Evolutionary conservation across 2,329 filamentous ascomycete species (phyloP), one percentile per base, ranked within the genome.

Genomic region (Fusarium haematococcum): DNA sequence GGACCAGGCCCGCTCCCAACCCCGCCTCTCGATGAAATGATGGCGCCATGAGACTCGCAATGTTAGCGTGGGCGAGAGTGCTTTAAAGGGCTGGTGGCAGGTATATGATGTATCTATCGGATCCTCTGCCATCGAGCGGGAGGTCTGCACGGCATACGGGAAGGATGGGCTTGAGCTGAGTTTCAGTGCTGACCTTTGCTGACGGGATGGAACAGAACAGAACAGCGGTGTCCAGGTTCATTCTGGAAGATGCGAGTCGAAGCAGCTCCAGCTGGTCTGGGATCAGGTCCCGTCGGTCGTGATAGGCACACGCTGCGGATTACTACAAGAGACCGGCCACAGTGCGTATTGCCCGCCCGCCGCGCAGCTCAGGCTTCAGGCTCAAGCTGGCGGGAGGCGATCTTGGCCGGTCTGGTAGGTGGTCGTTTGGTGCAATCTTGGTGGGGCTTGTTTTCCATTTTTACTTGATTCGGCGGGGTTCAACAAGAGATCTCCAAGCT

Each of bases 11-110:
- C 23, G 52, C 58, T 35, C 58, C 20, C n/a, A 64, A 45, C 48
- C 59, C 59, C 71, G 60, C 71, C 68, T 74, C 60, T 61, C 30
- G 68, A 74, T 65, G 50, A 73, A 70, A 43, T 60, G 71, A 74
- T 71, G 70, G 67, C 70, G 54, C 33, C 32, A 57, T 57, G 54
- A 57, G 33, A 57, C 54, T 57, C n/a, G 54, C 30, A 25, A 57
- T 57, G 20, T 57, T 57, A 18, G 54, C 32, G 33, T 37, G 54
- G n/a, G 54, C 33, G 32, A 57, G 33, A 32, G 27, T 52, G 48
- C 10, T 52, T 52, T 32, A n/a, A 50, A 27, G 14, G 45, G 43
- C 48, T 27, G 27, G 48, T n/a, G 32, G 45, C 6, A 50, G 45
- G 45, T 30, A 50, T 32, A 52, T 52, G 48, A 32, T 52, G 48